phyloP scores from a whole-genome alignment of 108 stramenopile species.

The Licmophora abbreviata region DNA sequence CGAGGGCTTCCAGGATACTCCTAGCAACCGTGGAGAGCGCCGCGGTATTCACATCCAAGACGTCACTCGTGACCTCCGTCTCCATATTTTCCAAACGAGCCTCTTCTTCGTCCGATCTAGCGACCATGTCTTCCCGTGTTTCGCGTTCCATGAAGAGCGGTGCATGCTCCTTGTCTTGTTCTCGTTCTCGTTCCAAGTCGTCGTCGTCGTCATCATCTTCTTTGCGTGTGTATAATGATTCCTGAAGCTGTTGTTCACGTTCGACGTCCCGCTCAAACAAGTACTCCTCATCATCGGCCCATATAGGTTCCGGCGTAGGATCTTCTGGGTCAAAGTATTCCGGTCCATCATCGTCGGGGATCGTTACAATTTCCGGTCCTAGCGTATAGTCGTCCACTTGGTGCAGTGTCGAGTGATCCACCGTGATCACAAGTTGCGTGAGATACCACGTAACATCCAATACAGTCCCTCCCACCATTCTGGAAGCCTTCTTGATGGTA shows the following conservation, averaged over 20 bases:
- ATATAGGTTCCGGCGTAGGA: slow-evolving; percentile 44
- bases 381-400: slow-evolving; percentile 17
- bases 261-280: slow-evolving; percentile 41
- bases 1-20: slow-evolving; percentile 51
- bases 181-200: slow-evolving; percentile 29
- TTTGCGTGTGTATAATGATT: slow-evolving; percentile 39
- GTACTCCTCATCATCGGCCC: slow-evolving; percentile 27
- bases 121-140: slow-evolving; percentile 24
- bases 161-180: slow-evolving; percentile 21
- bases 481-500: slow-evolving; percentile 44
- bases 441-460: slow-evolving; percentile 82
- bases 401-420: slow-evolving; percentile 28
- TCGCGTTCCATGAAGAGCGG: slow-evolving; percentile 19
- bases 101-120: slow-evolving; percentile 16
- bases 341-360: slow-evolving; percentile 23
- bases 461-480: slow-evolving; percentile 41
- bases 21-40: slow-evolving; percentile 51
- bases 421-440: slow-evolving; percentile 46
- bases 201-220: slow-evolving; percentile 46
- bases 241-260: slow-evolving; percentile 14
- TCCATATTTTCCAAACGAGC: slow-evolving; percentile 5
- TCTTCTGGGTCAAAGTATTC: slow-evolving; percentile 46
- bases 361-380: slow-evolving; percentile 52
- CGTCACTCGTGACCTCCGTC: slow-evolving; percentile 11
- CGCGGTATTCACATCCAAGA: slow-evolving; percentile 41